Percentiles rank a stretch among this genome's conserved stretches.
These are phyloP conservation scores for Hemisphaericaspora nanyangensis DNA, from an alignment of 805 yeast species.

Conservation along the genomic window DNA sequence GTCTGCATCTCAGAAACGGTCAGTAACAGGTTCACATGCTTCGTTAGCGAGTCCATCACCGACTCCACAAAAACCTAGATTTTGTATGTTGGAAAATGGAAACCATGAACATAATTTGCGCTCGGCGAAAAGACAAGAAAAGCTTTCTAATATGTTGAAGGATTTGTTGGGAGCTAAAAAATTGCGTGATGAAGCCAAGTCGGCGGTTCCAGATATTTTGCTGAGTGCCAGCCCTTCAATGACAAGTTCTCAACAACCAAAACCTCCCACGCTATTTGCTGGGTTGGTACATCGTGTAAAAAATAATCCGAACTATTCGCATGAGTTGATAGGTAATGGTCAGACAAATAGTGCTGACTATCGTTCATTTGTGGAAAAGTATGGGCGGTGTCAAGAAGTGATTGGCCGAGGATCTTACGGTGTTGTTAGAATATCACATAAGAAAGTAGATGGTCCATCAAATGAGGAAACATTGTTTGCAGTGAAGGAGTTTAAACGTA, in stretches of 20 bases:
- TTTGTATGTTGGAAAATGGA: constrained; percentile 61
- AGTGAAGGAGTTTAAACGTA: constrained; percentile 78
- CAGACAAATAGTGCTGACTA: constrained; percentile 21
- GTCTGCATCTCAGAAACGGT: constrained; percentile 1
- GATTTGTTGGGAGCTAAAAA: constrained; percentile 73
- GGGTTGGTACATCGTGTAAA: constrained; percentile 61
- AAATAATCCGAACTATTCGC: constrained; percentile 16
- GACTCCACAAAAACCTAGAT: constrained; percentile 34
- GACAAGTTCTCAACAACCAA: constrained; percentile 9
- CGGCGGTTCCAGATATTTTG: constrained; percentile 66
- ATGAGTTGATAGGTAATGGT: constrained; percentile 16
- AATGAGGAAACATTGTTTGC: constrained; percentile 56
- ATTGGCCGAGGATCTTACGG: constrained; percentile 95
- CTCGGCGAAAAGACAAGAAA: constrained; percentile 76
- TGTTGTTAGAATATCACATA: constrained; percentile 84
- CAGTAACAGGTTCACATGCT: constrained; percentile 1
- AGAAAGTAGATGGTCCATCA: constrained; percentile 32
- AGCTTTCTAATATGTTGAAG: constrained; percentile 68
- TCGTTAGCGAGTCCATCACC: constrained; percentile 3
- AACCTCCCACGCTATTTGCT: constrained; percentile 70
- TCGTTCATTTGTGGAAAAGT: constrained; percentile 75
- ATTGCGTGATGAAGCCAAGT: constrained; percentile 63
- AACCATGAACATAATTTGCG: constrained; percentile 75
- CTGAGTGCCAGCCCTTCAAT: constrained; percentile 8
- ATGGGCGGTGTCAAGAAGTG: constrained; percentile 93